phyloP scores from a whole-genome alignment of 2,329 filamentous ascomycete species.

The Xenoacremonium recifei region DNA sequence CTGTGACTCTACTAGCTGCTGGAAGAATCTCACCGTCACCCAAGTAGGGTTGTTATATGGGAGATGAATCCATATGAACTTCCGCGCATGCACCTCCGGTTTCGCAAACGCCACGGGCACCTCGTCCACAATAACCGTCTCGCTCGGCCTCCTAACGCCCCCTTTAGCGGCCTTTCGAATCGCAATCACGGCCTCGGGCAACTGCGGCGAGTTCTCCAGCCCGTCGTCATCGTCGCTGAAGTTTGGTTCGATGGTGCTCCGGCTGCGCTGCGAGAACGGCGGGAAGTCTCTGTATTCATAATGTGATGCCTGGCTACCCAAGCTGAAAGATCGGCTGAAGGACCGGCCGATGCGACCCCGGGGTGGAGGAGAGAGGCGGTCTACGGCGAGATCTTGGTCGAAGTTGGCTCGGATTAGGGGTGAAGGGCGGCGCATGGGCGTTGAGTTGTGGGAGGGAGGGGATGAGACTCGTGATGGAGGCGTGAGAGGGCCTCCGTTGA shows the following conservation, averaged over 20 bases:
- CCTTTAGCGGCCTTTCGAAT: slow-evolving; percentile 25
- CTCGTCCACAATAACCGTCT: slow-evolving; percentile 29
- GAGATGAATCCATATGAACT: slow-evolving; percentile 58
- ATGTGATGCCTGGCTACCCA: slow-evolving; percentile 30
- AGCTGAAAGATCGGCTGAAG: slow-evolving; percentile 34
- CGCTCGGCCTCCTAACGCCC: slow-evolving; percentile 17
- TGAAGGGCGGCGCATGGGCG: slow-evolving; percentile 28
- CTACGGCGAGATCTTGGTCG: slow-evolving; percentile 38
- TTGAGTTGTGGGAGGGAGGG: slow-evolving; percentile 29
- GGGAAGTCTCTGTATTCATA: slow-evolving; percentile 35
- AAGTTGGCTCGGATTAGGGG: slow-evolving; percentile 35
- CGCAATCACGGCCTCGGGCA: slow-evolving; percentile 34
- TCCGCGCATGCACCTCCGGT: slow-evolving; percentile 36
- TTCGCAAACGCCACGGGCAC: slow-evolving; percentile 29
- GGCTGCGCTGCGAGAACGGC: slow-evolving; percentile 34
- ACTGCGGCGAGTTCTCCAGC: slow-evolving; percentile 28
- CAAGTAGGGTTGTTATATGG: slow-evolving; percentile 57
- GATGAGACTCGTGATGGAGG: slow-evolving; percentile 26
- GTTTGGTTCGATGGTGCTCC: slow-evolving; percentile 25
- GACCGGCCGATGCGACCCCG: slow-evolving; percentile 28
- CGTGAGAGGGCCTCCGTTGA: slow-evolving; percentile 14
- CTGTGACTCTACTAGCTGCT: slow-evolving; percentile 1
- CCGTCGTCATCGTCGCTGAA: slow-evolving; percentile 23
- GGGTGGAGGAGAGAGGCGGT: slow-evolving; percentile 35
- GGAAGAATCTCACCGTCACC: slow-evolving; percentile 46